Conservation (phyloP, 2,329 filamentous ascomycete genomes). For the Monosporascus sp. region DNA sequence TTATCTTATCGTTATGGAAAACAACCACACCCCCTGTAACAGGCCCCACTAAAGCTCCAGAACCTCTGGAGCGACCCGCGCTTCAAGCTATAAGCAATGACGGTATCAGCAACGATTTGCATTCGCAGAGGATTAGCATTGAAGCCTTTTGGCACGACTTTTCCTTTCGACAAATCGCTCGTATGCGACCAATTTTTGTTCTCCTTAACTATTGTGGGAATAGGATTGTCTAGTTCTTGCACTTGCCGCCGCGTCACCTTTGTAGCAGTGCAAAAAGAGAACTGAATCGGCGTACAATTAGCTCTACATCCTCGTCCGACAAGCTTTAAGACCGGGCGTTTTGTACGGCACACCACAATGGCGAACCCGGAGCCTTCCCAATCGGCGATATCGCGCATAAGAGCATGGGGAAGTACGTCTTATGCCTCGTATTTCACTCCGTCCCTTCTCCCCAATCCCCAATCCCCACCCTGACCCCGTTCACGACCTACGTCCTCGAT, state of each 20-base stretch:
- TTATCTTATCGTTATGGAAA: too few relatives aligned
- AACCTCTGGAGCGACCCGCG: not conserved
- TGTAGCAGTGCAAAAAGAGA: too few relatives aligned
- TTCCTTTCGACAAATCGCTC: too few relatives aligned
- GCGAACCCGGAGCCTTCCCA: constrained; percentile 24
- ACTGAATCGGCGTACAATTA: too few relatives aligned
- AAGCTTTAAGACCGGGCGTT: not conserved
- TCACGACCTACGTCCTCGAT: not conserved
- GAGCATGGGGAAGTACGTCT: constrained; percentile 46
- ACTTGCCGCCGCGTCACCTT: too few relatives aligned
- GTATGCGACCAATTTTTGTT: too few relatives aligned
- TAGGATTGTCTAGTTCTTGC: too few relatives aligned
- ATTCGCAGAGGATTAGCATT: too few relatives aligned
- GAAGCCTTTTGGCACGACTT: too few relatives aligned
- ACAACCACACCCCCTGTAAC: too few relatives aligned
- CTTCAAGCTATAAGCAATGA: not conserved
- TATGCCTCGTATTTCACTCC: not conserved
- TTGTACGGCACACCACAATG: constrained; percentile 19
- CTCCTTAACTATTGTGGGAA: too few relatives aligned
- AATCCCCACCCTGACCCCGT: not conserved
- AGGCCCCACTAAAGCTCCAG: not conserved
- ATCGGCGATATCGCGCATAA: constrained; percentile 29
- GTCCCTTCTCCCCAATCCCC: not conserved
- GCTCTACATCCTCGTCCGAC: not conserved
- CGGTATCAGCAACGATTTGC: not conserved